phyloP scores from a whole-genome alignment of 805 yeast genomes.

The Yarrowia divulgata region DNA sequence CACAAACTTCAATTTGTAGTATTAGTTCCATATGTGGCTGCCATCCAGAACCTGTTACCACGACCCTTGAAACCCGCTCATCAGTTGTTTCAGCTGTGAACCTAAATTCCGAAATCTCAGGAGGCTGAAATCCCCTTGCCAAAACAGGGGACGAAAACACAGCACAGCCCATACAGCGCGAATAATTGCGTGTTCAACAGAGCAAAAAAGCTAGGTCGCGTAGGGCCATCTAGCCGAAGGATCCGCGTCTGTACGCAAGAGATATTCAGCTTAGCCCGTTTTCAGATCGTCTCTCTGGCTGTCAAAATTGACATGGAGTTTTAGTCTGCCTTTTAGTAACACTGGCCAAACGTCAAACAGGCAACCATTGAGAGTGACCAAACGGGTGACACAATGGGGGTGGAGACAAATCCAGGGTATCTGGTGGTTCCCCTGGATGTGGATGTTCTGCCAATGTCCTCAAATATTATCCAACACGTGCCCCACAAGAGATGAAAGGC shows the following conservation, averaged over 20 bases:
- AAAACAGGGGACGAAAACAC: not conserved
- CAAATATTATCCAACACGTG: conserved; percentile 4
- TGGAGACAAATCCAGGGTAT: not conserved
- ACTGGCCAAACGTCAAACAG: not conserved
- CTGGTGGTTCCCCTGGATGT: not conserved
- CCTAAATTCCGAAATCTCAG: conserved; percentile 3
- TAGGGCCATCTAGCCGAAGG: not conserved
- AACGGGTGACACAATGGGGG: no score
- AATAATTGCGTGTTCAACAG: not conserved
- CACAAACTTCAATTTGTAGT: no score
- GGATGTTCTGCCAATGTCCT: not conserved
- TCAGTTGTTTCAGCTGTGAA: not conserved
- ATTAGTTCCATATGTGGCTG: not conserved
- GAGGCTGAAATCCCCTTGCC: conserved; percentile 16
- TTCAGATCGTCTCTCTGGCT: not conserved
- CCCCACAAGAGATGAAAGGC: not conserved
- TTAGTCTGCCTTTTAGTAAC: not conserved
- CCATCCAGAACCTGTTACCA: not conserved
- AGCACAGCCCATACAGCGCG: not conserved
- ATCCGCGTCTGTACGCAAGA: not conserved
- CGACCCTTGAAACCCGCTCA: not conserved
- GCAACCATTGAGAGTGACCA: not conserved
- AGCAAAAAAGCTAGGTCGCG: not conserved
- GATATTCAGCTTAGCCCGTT: no score
- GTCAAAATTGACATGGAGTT: conserved; percentile 11